A percentile compares a stretch with the other conserved stretches of the same genome.
phyloP scores from a whole-genome alignment of 495 filamentous ascomycete species.

The Bombardia bombarda region DNA sequence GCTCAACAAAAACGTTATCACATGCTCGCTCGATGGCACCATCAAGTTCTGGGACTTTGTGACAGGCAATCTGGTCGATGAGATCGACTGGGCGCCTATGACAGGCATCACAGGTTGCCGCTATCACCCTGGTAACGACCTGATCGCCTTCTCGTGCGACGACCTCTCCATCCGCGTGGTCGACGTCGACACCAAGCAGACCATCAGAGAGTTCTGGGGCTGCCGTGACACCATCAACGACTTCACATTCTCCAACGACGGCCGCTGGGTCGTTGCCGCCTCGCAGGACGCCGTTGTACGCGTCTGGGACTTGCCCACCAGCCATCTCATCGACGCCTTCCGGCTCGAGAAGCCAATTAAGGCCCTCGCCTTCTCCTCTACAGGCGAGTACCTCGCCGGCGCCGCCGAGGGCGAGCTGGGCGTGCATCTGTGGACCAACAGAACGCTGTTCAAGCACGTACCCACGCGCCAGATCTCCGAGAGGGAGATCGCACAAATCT shows the following conservation, averaged over 20 bases:
- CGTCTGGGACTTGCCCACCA: conserved; percentile 93
- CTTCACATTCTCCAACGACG: conserved; percentile 87
- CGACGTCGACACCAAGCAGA: conserved; percentile 81
- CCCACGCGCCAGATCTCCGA: conserved; percentile 76
- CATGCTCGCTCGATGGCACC: conserved; percentile 84
- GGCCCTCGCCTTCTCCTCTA: conserved; percentile 76
- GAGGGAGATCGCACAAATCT: conserved; percentile 54
- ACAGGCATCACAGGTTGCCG: conserved; percentile 67
- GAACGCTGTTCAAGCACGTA: conserved; percentile 78
- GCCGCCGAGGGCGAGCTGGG: conserved; percentile 79
- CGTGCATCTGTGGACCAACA: conserved; percentile 90
- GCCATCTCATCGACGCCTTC: conserved; percentile 88
- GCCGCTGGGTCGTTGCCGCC: conserved; percentile 85
- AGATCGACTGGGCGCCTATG: conserved; percentile 81
- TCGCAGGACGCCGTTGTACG: conserved; percentile 75
- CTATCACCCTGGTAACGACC: conserved; percentile 71
- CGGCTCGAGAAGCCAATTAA: conserved; percentile 66
- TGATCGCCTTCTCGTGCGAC: conserved; percentile 84
- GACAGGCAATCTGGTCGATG: conserved; percentile 65
- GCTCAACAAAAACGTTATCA: conserved; percentile 74
- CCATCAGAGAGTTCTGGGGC: conserved; percentile 90
- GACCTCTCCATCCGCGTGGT: conserved; percentile 83
- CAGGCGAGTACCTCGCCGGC: conserved; percentile 88
- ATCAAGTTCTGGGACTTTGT: conserved; percentile 97
- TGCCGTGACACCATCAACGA: conserved; percentile 74